phyloP scores from a whole-genome alignment of 306 rosid species.

The Bauhinia variegata region DNA sequence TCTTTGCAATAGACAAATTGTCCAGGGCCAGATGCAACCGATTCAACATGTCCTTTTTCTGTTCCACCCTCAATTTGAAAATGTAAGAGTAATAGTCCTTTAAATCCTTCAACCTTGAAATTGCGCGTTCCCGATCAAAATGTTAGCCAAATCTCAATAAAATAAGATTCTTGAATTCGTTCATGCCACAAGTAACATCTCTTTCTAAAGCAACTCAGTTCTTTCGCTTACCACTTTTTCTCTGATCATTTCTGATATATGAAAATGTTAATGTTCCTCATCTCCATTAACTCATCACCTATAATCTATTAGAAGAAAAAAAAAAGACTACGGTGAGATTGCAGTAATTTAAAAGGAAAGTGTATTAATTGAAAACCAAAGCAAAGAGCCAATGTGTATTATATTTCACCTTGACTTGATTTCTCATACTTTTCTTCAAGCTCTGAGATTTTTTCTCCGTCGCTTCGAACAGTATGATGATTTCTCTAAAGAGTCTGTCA shows the following conservation, averaged over 20 bases:
- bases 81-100: background rate
- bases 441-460: constrained; percentile 2
- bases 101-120: background rate
- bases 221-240: background rate
- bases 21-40: constrained; percentile 1
- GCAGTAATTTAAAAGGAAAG: background rate
- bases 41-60: background rate
- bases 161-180: background rate
- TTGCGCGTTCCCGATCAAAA: background rate
- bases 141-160: background rate
- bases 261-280: background rate
- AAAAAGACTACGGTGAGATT: background rate
- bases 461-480: constrained; percentile 9
- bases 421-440: constrained; percentile 4
- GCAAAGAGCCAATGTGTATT: too few species aligned
- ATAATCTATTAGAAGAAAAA: background rate
- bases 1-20: constrained; percentile 15
- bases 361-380: too few species aligned
- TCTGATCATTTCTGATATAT: constrained; percentile 21
- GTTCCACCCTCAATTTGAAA: background rate
- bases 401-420: constrained; percentile 21
- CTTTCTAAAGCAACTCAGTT: too few species aligned
- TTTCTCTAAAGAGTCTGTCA: constrained; percentile 13
- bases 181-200: too few species aligned
- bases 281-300: constrained; percentile 17